Evolutionary conservation across 495 filamentous ascomycete species (phyloP), one percentile per base, ranked within the genome.

Genomic region (Lasiosphaeria ovina): DNA sequence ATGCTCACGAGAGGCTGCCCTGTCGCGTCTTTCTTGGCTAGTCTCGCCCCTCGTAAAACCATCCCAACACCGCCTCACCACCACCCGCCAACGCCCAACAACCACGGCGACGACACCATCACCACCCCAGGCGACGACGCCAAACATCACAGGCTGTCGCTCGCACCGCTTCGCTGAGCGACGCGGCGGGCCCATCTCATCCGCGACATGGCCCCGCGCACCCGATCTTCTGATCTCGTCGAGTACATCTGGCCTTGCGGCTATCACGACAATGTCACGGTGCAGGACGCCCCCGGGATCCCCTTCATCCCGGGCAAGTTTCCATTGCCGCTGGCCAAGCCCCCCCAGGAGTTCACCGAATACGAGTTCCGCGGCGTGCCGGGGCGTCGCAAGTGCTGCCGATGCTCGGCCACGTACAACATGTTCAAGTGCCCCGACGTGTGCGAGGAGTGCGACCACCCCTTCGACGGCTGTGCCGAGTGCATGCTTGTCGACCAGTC

Each of bases 211-310:
- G 34, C 31, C 11, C 49, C 54, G 47, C 54, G 49, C 2, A 56
- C 33, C 24, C 57, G 50, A 14, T 55, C 61, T 33, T 47, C 60
- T 7, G 57, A 61, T 14, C 54, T 63, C 4, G 57, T 61, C 57
- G 64, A 66, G 32, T 66, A 66, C 44, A 35, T 63, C 35, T 66
- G 64, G 64, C 64, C 64, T 4, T 66, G 64, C 33, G 64, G 61
- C 4, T 55, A 63, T 44, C 38, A 66, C 51, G 54, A 63, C 31
- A 63, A 66, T 47, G 64, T 66, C 17, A 4, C 34, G 1, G 49
- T 66, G 6, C 38, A 61, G 51, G 24, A 38, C 31, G 60, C 64
- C 7, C 64, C 64, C 4, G 64, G 54, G 0, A 59, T 61, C 2
- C 31, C 61, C 34, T 63, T 66, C 33, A 54, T 59, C 3, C 49